Conservation (phyloP, 495 filamentous ascomycete species). For the Aspergillus panamensis region DNA sequence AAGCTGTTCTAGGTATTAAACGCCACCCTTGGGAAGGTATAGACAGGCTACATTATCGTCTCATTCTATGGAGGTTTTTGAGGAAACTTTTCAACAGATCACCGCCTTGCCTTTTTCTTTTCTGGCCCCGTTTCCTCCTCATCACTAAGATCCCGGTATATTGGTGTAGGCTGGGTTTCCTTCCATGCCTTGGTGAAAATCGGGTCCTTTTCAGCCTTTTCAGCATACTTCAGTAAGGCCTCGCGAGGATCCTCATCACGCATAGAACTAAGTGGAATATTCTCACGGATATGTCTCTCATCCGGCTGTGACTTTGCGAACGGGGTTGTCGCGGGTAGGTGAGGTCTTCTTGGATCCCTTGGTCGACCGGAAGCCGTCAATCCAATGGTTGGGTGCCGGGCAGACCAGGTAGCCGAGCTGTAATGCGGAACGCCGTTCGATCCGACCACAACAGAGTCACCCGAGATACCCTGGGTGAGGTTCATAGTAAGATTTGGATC, state of each 20-base stretch:
- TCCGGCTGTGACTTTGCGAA: slow-evolving; percentile 91
- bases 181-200: slow-evolving; percentile 93
- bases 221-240: slow-evolving; percentile 91
- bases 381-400: slow-evolving; percentile 68
- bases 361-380: slow-evolving; percentile 76
- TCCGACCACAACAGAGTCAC: slow-evolving; percentile 70
- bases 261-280: slow-evolving; percentile 89
- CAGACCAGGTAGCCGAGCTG: slow-evolving; percentile 50
- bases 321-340: slow-evolving; percentile 79
- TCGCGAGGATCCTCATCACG: slow-evolving; percentile 95
- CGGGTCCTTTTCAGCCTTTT: slow-evolving; percentile 88
- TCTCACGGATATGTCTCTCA: slow-evolving; percentile 80
- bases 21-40: too few relatives aligned
- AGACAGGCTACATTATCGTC: too few relatives aligned
- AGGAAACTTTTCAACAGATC: neutral
- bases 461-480: slow-evolving; percentile 69
- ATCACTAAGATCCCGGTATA: slow-evolving; percentile 90
- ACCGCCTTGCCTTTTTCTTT: slow-evolving; percentile 61
- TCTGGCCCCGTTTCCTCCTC: slow-evolving; percentile 71
- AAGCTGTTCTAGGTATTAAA: too few relatives aligned
- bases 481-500: slow-evolving; percentile 82
- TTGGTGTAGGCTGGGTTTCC: slow-evolving; percentile 85
- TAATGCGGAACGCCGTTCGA: slow-evolving; percentile 45
- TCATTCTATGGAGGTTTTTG: too few relatives aligned
- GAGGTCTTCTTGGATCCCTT: slow-evolving; percentile 74